phyloP scores from a whole-genome alignment of 345 rosid genomes.

The Eucalyptus grandis region DNA sequence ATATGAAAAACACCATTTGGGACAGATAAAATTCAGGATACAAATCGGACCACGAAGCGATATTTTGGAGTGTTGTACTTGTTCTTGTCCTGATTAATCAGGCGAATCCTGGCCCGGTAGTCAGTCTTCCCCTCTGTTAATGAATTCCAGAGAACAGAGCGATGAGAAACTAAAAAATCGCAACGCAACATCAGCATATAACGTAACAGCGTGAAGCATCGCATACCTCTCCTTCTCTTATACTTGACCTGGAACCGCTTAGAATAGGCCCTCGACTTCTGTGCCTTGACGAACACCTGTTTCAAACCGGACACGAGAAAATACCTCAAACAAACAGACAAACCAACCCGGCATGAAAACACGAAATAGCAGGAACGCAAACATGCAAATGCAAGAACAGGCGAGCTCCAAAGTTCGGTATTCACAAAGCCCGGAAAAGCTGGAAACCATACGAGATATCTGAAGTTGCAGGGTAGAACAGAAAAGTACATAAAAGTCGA shows the following conservation, averaged over 20 bases:
- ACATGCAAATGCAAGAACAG: neutral
- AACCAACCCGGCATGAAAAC: neutral
- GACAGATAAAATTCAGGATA: constrained; percentile 13
- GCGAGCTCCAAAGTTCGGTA: neutral
- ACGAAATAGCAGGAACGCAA: neutral
- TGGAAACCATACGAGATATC: neutral
- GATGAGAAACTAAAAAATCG: neutral
- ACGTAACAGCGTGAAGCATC: neutral
- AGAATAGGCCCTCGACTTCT: constrained; percentile 45
- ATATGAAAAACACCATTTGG: neutral
- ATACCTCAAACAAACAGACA: neutral
- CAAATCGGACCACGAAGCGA: constrained; percentile 70
- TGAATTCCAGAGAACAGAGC: neutral
- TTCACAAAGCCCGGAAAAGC: neutral
- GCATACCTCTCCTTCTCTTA: constrained; percentile 58
- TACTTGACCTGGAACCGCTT: constrained; percentile 66
- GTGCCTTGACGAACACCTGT: constrained; percentile 48
- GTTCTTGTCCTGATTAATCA: constrained; percentile 79
- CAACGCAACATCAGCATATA: neutral
- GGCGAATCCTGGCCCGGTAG: constrained; percentile 70
- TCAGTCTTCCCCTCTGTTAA: constrained; percentile 75
- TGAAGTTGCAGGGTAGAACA: neutral
- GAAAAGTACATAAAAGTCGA: neutral
- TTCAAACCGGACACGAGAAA: constrained; percentile 5
- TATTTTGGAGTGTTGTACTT: constrained; percentile 79